These are phyloP conservation scores for Debaryomyces prosopidis DNA, from an alignment of 805 yeast genomes.

Conservation along the genomic window DNA sequence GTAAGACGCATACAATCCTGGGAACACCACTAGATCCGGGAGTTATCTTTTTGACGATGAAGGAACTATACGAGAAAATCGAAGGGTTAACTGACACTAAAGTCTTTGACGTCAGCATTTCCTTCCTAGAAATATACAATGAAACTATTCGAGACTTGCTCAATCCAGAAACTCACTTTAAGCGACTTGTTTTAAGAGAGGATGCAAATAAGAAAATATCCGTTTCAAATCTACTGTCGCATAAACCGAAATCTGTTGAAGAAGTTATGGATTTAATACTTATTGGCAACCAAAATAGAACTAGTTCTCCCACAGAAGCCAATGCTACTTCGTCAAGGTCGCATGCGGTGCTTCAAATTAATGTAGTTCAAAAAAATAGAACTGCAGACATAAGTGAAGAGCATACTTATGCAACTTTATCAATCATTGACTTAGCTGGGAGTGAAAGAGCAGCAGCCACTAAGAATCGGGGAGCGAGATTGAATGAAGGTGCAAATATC, in stretches of 20 bases:
- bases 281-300: constrained; percentile 71
- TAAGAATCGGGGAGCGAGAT: constrained; percentile 74
- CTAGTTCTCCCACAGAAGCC: constrained; percentile 87
- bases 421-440: constrained; percentile 92
- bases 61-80: constrained; percentile 67
- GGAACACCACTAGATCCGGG: constrained; percentile 79
- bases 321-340: constrained; percentile 89
- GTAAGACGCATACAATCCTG: constrained; percentile 90
- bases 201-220: constrained; percentile 63
- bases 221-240: constrained; percentile 70
- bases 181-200: constrained; percentile 65
- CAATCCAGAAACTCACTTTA: constrained; percentile 49
- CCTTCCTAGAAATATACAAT: constrained; percentile 87
- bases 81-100: constrained; percentile 56
- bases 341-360: constrained; percentile 88
- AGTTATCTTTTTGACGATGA: constrained; percentile 73
- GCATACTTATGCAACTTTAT: constrained; percentile 75
- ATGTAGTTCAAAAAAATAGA: constrained; percentile 59
- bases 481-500: constrained; percentile 91
- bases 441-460: constrained; percentile 94
- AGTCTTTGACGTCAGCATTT: constrained; percentile 59
- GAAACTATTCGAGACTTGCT: constrained; percentile 84
- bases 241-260: constrained; percentile 59
- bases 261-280: constrained; percentile 79
- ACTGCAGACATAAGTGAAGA: constrained; percentile 65